Percentiles rank a stretch among this genome's conserved stretches.
phyloP scores from a whole-genome alignment of 163 green algal genomes.

The Chlamydomonas reinhardtii region DNA sequence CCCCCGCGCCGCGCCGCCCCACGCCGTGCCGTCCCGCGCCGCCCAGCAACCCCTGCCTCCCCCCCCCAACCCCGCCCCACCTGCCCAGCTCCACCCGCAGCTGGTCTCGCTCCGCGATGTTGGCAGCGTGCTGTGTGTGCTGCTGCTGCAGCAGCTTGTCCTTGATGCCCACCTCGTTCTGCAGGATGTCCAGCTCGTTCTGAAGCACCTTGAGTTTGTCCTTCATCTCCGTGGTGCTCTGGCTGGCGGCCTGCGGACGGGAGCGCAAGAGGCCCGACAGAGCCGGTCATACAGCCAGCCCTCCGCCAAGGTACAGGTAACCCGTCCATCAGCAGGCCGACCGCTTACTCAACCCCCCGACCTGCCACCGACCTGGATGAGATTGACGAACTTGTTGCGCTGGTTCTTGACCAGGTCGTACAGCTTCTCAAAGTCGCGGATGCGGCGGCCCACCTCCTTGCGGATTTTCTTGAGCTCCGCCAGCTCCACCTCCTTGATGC shows the following conservation, averaged over 20 bases:
- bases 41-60: too few species aligned
- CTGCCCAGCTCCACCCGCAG: conserved; percentile 79
- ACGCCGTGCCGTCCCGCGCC: too few species aligned
- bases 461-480: conserved; percentile 69
- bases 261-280: background rate
- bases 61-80: conserved; percentile 37
- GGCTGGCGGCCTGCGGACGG: conserved; percentile 65
- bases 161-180: conserved; percentile 62
- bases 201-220: conserved; percentile 85
- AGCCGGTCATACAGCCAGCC: background rate
- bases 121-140: conserved; percentile 60
- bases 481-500: conserved; percentile 72
- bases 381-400: conserved; percentile 84
- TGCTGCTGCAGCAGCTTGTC: conserved; percentile 73
- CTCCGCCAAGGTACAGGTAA: too few species aligned
- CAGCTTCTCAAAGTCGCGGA: conserved; percentile 84
- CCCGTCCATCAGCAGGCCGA: too few species aligned
- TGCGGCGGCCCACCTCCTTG: conserved; percentile 52
- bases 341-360: too few species aligned
- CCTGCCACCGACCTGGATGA: conserved; percentile 48
- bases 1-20: too few species aligned
- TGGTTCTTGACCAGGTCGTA: conserved; percentile 91
- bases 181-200: conserved; percentile 84
- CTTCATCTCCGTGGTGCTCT: conserved; percentile 82
- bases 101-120: conserved; percentile 71